Evolutionary conservation across 352 stramenopile genomes (phyloP).

Genomic region (Phytopythium helicoides): DNA sequence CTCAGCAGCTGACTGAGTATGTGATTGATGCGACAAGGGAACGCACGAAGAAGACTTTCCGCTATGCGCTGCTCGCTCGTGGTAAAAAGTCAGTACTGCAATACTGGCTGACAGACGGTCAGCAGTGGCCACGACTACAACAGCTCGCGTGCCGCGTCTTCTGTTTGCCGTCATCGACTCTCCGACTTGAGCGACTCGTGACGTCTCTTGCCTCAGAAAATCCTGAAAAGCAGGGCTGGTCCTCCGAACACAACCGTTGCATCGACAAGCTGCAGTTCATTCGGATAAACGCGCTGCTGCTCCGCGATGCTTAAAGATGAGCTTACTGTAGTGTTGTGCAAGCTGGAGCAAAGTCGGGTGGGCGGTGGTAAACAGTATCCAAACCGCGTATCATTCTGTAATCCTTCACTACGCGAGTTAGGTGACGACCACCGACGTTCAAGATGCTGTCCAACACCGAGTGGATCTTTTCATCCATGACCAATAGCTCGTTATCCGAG

Average conservation of each 20-base stretch:
- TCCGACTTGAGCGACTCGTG: not conserved
- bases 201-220: not conserved
- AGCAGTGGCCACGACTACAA: slow-evolving; percentile 27
- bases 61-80: slow-evolving; percentile 24
- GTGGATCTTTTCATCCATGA: too few relatives aligned
- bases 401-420: too few relatives aligned
- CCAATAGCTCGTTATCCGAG: too few relatives aligned
- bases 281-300: slow-evolving; percentile 12
- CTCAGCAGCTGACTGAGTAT: slow-evolving; percentile 30
- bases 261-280: slow-evolving; percentile 14
- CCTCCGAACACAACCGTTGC: slow-evolving; percentile 5
- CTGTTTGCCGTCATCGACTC: slow-evolving; percentile 16
- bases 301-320: too few relatives aligned
- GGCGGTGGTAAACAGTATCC: too few relatives aligned
- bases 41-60: slow-evolving; percentile 15
- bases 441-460: too few relatives aligned
- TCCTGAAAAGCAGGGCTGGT: too few relatives aligned
- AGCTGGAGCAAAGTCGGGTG: too few relatives aligned
- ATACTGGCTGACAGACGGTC: slow-evolving; percentile 30
- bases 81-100: slow-evolving; percentile 29
- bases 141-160: slow-evolving; percentile 23
- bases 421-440: too few relatives aligned
- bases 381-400: too few relatives aligned
- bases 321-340: too few relatives aligned
- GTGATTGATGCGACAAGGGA: slow-evolving; percentile 24